phyloP scores from a whole-genome alignment of 2,329 filamentous ascomycete species.

The Seiridium cupressi region DNA sequence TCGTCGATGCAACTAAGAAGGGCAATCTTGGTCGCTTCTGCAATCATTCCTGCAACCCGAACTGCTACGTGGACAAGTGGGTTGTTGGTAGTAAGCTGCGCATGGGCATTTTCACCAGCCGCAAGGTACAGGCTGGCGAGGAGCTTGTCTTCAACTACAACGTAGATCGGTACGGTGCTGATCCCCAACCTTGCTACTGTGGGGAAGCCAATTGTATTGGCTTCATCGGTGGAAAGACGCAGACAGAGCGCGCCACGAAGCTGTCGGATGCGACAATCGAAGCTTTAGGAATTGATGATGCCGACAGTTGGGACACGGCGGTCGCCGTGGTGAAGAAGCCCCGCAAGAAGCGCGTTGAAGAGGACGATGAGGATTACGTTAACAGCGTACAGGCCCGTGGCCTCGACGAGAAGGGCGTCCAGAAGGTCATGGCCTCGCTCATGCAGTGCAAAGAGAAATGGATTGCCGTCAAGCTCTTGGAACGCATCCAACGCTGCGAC shows the following conservation, averaged over 20 bases:
- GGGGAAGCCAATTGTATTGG: constrained; percentile 92
- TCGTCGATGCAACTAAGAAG: constrained; percentile 95
- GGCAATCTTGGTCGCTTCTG: constrained; percentile 96
- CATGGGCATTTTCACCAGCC: constrained; percentile 97
- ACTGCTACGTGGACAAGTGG: constrained; percentile 99
- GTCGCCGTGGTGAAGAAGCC: constrained; percentile 74
- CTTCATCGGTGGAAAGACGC: constrained; percentile 95
- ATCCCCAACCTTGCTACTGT: constrained; percentile 96
- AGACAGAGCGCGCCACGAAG: constrained; percentile 93
- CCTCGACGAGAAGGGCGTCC: constrained; percentile 29
- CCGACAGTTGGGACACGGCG: constrained; percentile 86
- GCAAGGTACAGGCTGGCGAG: constrained; percentile 81
- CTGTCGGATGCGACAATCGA: constrained; percentile 86
- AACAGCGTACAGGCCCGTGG: constrained; percentile 57
- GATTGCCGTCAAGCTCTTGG: constrained; percentile 93
- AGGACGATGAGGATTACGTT: constrained; percentile 95
- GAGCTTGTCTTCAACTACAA: constrained; percentile 99
- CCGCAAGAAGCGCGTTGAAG: constrained; percentile 85
- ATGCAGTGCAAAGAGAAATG: constrained; percentile 99
- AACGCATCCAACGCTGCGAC: constrained; percentile 81
- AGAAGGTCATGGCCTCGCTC: constrained; percentile 64
- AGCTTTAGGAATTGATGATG: constrained; percentile 91
- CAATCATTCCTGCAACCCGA: constrained; percentile 98
- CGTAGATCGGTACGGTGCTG: constrained; percentile 94
- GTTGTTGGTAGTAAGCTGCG: constrained; percentile 94